Percentiles rank a stretch among this genome's conserved stretches.
Conservation (phyloP, 192 early-diverging fungal genomes). For the Chytriomyces confervae region DNA sequence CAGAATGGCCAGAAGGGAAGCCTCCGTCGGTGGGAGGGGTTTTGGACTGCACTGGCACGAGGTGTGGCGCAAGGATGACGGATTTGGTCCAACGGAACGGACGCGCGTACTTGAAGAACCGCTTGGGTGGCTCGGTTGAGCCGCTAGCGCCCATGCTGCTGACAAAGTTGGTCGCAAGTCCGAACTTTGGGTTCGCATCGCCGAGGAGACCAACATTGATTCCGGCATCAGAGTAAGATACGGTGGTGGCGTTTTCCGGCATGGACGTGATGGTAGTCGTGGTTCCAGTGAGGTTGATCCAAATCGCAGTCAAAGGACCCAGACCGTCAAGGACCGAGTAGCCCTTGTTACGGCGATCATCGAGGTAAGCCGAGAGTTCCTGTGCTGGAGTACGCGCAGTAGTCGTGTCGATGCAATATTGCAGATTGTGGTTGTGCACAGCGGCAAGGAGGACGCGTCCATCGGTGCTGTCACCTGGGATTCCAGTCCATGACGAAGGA, state of each 20-base stretch:
- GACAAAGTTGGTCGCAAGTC: conserved; percentile 14
- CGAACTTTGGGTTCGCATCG: conserved; percentile 29
- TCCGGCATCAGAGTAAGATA: conserved; percentile 28
- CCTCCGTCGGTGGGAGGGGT: conserved; percentile 40
- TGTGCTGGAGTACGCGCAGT: conserved; percentile 18
- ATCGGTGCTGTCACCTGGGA: conserved; percentile 36
- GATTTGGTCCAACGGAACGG: conserved; percentile 35
- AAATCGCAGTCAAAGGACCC: conserved; percentile 25
- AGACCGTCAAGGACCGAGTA: conserved; percentile 35
- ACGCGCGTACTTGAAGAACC: conserved; percentile 42
- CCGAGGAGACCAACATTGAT: conserved; percentile 31
- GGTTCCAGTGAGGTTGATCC: conserved; percentile 11
- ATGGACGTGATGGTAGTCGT: conserved; percentile 39
- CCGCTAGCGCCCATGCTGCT: conserved; percentile 19
- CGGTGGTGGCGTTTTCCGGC: conserved; percentile 20
- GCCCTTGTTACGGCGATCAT: conserved; percentile 41
- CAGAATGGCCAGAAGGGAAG: conserved; percentile 32
- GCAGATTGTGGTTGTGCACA: conserved; percentile 31
- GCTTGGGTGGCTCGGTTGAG: conserved; percentile 33
- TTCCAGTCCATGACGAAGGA: conserved; percentile 31
- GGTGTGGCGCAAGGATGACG: conserved; percentile 11
- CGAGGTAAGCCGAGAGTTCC: conserved; percentile 25
- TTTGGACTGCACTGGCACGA: conserved; percentile 20
- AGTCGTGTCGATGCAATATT: conserved; percentile 12
- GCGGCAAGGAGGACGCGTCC: conserved; percentile 27